Conservation (phyloP, 1,284 basidiomycete species). For the Pseudozyma thailandica region DNA sequence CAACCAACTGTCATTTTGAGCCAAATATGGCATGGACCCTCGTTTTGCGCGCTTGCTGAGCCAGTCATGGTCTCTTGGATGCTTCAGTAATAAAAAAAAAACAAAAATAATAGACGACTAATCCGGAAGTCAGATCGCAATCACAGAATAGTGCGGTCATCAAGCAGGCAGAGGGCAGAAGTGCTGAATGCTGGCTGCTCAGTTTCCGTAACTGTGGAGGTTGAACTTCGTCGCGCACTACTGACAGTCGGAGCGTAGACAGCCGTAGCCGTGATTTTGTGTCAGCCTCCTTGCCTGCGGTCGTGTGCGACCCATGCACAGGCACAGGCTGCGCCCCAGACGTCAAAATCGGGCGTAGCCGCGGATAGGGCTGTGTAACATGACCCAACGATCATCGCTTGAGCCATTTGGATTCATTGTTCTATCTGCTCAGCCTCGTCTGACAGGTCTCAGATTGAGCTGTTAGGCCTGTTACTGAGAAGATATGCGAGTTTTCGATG, state of each 20-base stretch:
- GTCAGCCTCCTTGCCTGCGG: background rate
- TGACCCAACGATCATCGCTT: too few relatives aligned
- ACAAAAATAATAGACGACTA: background rate
- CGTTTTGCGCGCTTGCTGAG: constrained; percentile 11
- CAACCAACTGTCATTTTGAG: background rate
- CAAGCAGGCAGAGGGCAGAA: constrained; percentile 7
- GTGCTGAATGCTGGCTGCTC: too few relatives aligned
- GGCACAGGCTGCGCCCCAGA: background rate
- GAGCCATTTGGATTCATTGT: background rate
- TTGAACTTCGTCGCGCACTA: background rate
- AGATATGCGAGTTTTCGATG: background rate
- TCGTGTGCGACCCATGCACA: too few relatives aligned
- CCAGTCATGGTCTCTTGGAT: too few relatives aligned
- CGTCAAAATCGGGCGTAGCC: background rate
- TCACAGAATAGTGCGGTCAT: constrained; percentile 30
- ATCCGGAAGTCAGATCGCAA: constrained; percentile 19
- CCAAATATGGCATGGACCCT: constrained; percentile 6
- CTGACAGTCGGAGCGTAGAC: constrained; percentile 14
- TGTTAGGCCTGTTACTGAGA: background rate
- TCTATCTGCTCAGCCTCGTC: background rate
- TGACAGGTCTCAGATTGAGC: background rate
- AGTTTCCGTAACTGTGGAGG: constrained; percentile 19
- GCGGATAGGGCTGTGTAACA: background rate
- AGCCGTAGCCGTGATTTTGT: constrained; percentile 32
- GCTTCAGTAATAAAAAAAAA: too few relatives aligned